Evolutionary conservation across 805 yeast genomes (phyloP), one percentile per base, ranked within the genome.

Genomic region (Kodamaea lidongshanica): DNA sequence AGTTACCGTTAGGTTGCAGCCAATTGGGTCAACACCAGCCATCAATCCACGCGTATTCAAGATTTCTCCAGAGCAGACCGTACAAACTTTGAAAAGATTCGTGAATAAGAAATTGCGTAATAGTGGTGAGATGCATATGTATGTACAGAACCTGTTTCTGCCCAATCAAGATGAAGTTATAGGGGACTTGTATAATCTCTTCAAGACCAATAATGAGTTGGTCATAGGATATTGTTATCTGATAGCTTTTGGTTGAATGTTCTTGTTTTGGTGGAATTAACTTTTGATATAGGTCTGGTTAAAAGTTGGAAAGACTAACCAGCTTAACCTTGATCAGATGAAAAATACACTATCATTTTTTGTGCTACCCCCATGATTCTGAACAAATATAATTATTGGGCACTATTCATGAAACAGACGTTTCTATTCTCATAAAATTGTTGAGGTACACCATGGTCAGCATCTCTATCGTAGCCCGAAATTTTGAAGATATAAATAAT

Each of bases 21-120:
- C 84, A 2, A 71, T 78, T 19, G 84, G 84, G 0, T 67, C 80
- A 0, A 62, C 75, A 0, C 68, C 70, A 1, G 55, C 58, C 3
- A 54, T 78, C 3, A 54, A 46, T 2, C 82, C 82, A 0, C 54
- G 61, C 3, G 58, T 70, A 1, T 75, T 70, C 45, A 67, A 63
- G 35, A 71, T 73, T 3, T 63, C 74, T 9, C 47, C 61, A 13
- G 54, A 57, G 17, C 76, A 70, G 35, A 65, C 64, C 4, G 64
- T 72, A 28, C 56, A 67, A 3, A 68, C 74, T 2, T 47, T 74
- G 20, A 50, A 55, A 16, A 62, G 52, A 36, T 77, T 71, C 41
- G 44, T 75, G 17, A 56, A 55, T 14, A 66, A 60, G 41, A 62
- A 56, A 32, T 36, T 72, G 15, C 32, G 35, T 16, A 23, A 32